Percentiles rank a stretch among this genome's conserved stretches.
phyloP scores from a whole-genome alignment of 1,284 basidiomycete genomes.

The Hemileia vastatrix region DNA sequence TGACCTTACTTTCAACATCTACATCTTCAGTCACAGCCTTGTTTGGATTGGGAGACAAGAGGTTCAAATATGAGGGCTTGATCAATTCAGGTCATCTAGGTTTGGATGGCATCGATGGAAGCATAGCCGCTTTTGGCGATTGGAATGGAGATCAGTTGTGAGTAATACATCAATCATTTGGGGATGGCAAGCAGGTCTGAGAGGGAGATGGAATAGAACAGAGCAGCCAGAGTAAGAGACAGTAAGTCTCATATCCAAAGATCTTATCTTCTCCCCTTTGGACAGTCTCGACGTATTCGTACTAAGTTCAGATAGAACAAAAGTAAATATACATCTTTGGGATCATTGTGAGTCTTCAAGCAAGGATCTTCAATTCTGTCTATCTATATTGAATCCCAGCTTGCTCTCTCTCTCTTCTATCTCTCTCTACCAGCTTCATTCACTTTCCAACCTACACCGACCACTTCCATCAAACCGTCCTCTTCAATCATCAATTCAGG shows the following conservation, averaged over 20 bases:
- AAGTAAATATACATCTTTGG: conserved; percentile 70
- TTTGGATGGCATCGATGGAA: conserved; percentile 54
- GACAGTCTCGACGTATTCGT: conserved; percentile 69
- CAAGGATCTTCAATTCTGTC: no score
- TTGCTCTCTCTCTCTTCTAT: not conserved
- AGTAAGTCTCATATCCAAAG: not conserved
- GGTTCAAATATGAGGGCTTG: conserved; percentile 64
- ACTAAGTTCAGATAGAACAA: conserved; percentile 61
- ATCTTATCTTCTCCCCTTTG: no score
- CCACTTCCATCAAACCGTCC: no score
- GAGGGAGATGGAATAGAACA: no score
- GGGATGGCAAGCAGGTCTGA: no score
- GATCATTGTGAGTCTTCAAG: no score
- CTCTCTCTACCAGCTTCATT: not conserved
- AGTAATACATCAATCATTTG: conserved; percentile 39
- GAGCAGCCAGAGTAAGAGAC: no score
- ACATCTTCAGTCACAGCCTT: conserved; percentile 24
- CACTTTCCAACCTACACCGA: no score
- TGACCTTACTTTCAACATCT: not conserved
- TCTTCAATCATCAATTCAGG: not conserved
- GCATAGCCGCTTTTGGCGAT: conserved; percentile 82
- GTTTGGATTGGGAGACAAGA: conserved; percentile 35
- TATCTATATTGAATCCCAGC: no score
- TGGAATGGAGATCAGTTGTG: conserved; percentile 92
- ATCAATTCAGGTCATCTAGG: conserved; percentile 72